Evolutionary conservation across 257 asterid genomes (phyloP), one percentile per base, ranked within the genome.

Genomic region (Solanum dulcamara): DNA sequence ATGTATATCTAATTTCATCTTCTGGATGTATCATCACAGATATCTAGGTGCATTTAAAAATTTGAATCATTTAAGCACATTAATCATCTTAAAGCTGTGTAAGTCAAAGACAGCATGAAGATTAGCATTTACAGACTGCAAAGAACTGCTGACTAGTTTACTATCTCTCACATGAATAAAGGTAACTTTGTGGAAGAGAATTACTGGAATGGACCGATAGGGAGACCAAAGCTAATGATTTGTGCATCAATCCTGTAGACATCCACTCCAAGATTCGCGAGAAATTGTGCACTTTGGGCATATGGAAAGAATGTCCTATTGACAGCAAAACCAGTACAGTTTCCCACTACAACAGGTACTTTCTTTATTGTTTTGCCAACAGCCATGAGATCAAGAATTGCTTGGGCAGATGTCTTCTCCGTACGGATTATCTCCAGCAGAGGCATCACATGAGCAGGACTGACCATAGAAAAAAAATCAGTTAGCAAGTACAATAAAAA

Each of bases 161-260:
- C 64, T 48, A 10, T 77, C 24, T 48, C 60, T 4, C 64, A 48
- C 28, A 4, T 48, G 60, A 79, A 79, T 46, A 64, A 42, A 4
- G 50, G 68, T 3, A 66, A 71, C 62, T 50, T 13, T 28, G 68
- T 42, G 88, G 85, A 88, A 88, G 92, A 88, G 83, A 87, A 88
- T 93, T 95, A 97, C 99, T 92, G 99, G 91, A 97, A 94, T 82
- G 99, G 99, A n/a, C 99, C 99, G 85, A 97, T 84, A 20, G 99
- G 99, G 83, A 97, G 93, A 85, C 99, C 99, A 83, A 97, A 97
- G 86, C 91, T 81, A 64, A 87, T 81, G 88, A 97, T 97, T 30
- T 93, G 93, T 88, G 84, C 94, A 89, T 97, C 99, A 86, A 97
- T 93, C 89, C 99, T 95, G 93, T 92, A 95, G 81, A 88, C 89